Conservation (phyloP, 1,284 basidiomycete species). For the Boletus semigastroideus region DNA sequence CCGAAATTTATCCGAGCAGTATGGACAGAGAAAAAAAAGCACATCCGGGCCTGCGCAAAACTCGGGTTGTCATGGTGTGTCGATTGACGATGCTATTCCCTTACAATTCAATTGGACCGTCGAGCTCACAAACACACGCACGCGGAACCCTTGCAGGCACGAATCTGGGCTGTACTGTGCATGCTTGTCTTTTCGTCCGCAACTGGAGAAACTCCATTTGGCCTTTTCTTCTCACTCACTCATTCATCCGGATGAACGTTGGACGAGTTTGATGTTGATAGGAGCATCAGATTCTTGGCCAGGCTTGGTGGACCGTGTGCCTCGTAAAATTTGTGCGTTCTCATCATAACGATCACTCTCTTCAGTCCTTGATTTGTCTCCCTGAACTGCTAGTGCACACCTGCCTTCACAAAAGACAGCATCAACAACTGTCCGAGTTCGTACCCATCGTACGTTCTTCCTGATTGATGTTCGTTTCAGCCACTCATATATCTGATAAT, state of each 20-base stretch:
- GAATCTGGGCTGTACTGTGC: conserved; percentile 22
- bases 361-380: conserved; percentile 1
- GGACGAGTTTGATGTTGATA: background rate
- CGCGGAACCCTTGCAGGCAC: background rate
- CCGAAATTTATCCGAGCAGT: too few species aligned
- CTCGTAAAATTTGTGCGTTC: background rate
- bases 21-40: too few species aligned
- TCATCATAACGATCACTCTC: background rate
- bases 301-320: background rate
- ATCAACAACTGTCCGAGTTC: background rate
- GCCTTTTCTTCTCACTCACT: conserved; percentile 17
- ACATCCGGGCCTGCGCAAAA: too few species aligned
- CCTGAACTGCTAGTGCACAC: background rate
- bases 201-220: conserved; percentile 25
- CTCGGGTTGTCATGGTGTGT: background rate
- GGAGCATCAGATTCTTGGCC: conserved; percentile 5
- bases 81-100: background rate
- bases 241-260: background rate
- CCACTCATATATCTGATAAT: conserved; percentile 1
- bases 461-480: background rate
- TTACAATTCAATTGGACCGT: background rate
- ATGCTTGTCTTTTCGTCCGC: conserved; percentile 28
- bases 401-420: background rate
- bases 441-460: too few species aligned
- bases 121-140: conserved; percentile 7